Conservation (phyloP, 2,329 filamentous ascomycete genomes). For the Colletotrichum sidae region DNA sequence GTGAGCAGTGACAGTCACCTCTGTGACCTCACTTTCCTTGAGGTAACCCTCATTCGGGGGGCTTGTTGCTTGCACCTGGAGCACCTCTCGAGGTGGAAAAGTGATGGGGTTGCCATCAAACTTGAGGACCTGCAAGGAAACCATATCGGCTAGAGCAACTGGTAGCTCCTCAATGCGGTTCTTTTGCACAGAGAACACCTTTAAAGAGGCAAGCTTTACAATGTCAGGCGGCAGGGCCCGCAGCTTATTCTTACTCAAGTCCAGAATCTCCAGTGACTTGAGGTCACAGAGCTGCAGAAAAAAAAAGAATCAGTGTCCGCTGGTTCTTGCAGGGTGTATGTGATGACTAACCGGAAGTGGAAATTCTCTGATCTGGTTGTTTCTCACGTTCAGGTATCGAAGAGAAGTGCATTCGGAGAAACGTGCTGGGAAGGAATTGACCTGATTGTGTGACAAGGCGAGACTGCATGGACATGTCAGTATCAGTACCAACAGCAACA, state of each 20-base stretch:
- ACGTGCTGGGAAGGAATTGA: conserved; percentile 75
- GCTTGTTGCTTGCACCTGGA: conserved; percentile 68
- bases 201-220: conserved; percentile 82
- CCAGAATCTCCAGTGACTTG: conserved; percentile 88
- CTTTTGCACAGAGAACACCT: conserved; percentile 87
- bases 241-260: conserved; percentile 90
- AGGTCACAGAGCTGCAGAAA: conserved; percentile 81
- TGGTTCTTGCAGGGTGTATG: background rate
- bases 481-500: conserved; percentile 5
- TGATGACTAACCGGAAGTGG: conserved; percentile 62
- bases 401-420: conserved; percentile 82
- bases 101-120: conserved; percentile 84
- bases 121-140: conserved; percentile 87
- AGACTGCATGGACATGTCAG: conserved; percentile 61
- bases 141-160: conserved; percentile 88
- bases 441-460: conserved; percentile 83
- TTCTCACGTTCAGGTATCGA: conserved; percentile 83
- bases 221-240: conserved; percentile 82
- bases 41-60: conserved; percentile 66
- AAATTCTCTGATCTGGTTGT: conserved; percentile 77
- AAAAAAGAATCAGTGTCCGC: conserved; percentile 37
- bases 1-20: conserved; percentile 69
- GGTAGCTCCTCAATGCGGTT: conserved; percentile 90
- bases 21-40: conserved; percentile 74
- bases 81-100: conserved; percentile 79